Evolutionary conservation across 2,329 filamentous ascomycete species (phyloP), one percentile per base, ranked within the genome.

Genomic region (Thyridium curvatum): DNA sequence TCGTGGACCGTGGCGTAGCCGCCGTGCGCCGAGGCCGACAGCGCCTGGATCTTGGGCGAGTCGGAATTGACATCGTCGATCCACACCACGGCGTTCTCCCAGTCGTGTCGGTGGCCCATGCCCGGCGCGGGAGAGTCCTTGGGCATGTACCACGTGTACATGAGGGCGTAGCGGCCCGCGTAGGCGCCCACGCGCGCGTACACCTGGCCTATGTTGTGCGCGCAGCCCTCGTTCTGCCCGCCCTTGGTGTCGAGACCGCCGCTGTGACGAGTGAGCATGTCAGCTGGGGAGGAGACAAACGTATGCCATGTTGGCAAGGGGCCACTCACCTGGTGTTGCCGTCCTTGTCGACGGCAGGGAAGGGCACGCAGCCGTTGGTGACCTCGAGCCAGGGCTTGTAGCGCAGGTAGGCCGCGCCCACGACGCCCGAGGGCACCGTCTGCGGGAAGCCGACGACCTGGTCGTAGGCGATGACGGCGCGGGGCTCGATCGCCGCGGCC

Each of bases 291-390:
- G 6, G 17, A 8, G 15, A 18, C 16, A 26, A 9, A 13, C 18
- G 12, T n/a, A 38, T 14, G 5, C 4, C 29, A 7, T 13, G n/a
- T n/a, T n/a, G n/a, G n/a, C n/a, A n/a, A 15, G 31, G 18, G n/a
- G 17, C n/a, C 14, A 48, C 62, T 42, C 54, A 79, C 77, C 68
- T 64, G 13, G 72, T 79, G 47, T 82, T 66, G 3, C 78, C 79
- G 0, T 60, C 54, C 1, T 65, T 65, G 44, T 82, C 72, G 2
- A 82, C 77, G 2, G 71, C 77, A 0, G 77, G 77, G 50, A 78
- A 82, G 0, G 77, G 75, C 8, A 81, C 77, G 44, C 78, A 82
- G 34, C 78, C 77, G 47, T 74, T 73, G 14, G 66, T 64, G 5
- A 80, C 69, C 10, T 75, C 48, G 6, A 79, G 62, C 38, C 62